Base-by-base conservation (phyloP, 768 basidiomycete species). In the Lentinula detonsa region DNA sequence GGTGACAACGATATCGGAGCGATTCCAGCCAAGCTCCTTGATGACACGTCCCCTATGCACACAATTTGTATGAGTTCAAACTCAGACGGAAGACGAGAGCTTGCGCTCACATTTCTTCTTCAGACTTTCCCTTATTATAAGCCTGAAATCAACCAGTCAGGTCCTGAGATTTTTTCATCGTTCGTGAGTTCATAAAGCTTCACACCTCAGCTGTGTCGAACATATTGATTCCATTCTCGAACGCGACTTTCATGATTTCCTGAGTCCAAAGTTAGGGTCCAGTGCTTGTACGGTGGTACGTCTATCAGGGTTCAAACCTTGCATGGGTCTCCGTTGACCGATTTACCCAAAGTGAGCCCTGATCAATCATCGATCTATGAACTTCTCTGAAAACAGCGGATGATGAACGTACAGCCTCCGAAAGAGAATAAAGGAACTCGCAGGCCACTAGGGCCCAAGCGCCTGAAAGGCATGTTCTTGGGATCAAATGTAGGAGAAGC, bases 221-320 rank as follows among this genome's bases (percentile, higher is more conserved):
- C 81, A 87, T 85, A 72, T 89, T 90, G 74, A 90, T 85, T 0
- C 90, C 89, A 69, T 81, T 75, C 59, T 93, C 88, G 64, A 88
- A 91, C 2, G 88, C 90, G 6, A 79, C 77, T 72, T 88, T 85
- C 72, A 93, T 87, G 66, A 91, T 86, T 45, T 93, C 91, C 83
- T 87, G 59, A 6, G 21, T 57, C 55, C 15, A 46, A 18, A 35
- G 51, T 31, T 40, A 45, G 13, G 34, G 18, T n/a, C 37, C 39
- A 52, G 33, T 46, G 37, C 37, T 39, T 8, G 28, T 23, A 48
- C 53, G 15, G 37, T 18, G 31, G 49, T 57, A 15, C 52, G 11
- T 16, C 39, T 54, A 42, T 57, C n/a, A 43, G 16, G 13, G 23
- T 53, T 23, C 56, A 60, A 57, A 81, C 82, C 77, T 87, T 88